These are phyloP conservation scores for Theileria parva DNA, from an alignment of 169 alveolate species.

Conservation along the genomic window DNA sequence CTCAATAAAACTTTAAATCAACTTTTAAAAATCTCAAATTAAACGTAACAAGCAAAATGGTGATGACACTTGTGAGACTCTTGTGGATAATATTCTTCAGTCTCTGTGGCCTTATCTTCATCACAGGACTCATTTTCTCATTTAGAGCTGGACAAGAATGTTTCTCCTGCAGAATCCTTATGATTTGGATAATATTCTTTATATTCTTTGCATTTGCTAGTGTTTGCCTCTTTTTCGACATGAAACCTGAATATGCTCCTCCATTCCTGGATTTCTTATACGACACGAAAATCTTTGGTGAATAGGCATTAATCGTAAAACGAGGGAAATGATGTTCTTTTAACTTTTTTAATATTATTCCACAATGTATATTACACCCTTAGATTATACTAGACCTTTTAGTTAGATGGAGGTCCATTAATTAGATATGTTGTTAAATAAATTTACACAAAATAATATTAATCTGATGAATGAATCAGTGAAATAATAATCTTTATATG, in stretches of 20 bases:
- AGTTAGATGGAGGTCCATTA: no score
- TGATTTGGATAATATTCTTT: slow-evolving; percentile 17
- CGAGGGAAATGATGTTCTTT: neutral
- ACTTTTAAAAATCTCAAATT: neutral
- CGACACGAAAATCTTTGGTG: slow-evolving; percentile 5
- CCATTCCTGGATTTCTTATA: slow-evolving; percentile 8
- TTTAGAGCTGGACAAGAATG: slow-evolving; percentile 3
- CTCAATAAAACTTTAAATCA: neutral
- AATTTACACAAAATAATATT: no score
- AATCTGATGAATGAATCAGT: neutral
- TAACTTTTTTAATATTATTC: neutral
- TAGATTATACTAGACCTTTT: no score
- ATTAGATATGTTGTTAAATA: no score
- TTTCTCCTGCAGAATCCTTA: slow-evolving; percentile 10
- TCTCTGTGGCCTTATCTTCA: slow-evolving; percentile 13
- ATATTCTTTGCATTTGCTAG: neutral
- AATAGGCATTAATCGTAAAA: neutral
- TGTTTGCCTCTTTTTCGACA: neutral
- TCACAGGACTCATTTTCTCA: slow-evolving; percentile 12
- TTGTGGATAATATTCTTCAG: slow-evolving; percentile 18
- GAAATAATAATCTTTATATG: no score
- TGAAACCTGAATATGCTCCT: slow-evolving; percentile 12
- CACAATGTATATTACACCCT: neutral
- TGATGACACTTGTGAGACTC: slow-evolving; percentile 1
- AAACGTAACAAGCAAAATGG: neutral